Evolutionary conservation across 257 asterid species (phyloP), one percentile per base, ranked within the genome.

Genomic region (Penstemon barbatus): DNA sequence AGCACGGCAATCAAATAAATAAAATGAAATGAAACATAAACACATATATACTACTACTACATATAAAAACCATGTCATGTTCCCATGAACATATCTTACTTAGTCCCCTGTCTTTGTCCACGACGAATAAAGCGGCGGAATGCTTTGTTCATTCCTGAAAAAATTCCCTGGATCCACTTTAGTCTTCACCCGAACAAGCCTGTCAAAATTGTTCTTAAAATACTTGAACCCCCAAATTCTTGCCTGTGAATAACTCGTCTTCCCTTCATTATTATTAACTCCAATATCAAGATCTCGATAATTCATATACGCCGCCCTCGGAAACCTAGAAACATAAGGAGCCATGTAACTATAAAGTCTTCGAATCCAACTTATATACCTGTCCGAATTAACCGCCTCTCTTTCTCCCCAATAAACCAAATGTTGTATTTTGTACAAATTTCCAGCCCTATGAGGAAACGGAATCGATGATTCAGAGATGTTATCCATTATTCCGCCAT

Each of bases 91-190:
- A 25, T 25, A 25, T 25, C 33, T 25, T 25, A 25, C 33, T 25
- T 25, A 25, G 33, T 25, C 33, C 33, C 33, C 33, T 25, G 33
- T 25, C 33, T 25, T 25, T 25, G 33, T 25, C 33, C 33, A 25
- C 33, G 33, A 25, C 33, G 51, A 46, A 45, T 58, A 58, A 42
- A 45, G 7, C 13, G 66, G 51, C n/a, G 51, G 50, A 41, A 61
- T 61, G 49, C 66, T 61, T 61, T 61, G 66, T 37, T 61, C 66
- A 15, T 61, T 44, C 42, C 13, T 61, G 52, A 61, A 61, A 7
- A 61, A 61, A 15, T 61, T 61, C 6, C 52, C n/a, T 11, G 66
- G 66, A 61, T 42, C 52, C 13, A 61, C n/a, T 3, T 12, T 61
- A 38, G 66, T 61, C 19, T 61, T 61, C 3, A 46, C 66, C n/a